Conservation (phyloP, 2,329 filamentous ascomycete species). For the Penicillium expansum region DNA sequence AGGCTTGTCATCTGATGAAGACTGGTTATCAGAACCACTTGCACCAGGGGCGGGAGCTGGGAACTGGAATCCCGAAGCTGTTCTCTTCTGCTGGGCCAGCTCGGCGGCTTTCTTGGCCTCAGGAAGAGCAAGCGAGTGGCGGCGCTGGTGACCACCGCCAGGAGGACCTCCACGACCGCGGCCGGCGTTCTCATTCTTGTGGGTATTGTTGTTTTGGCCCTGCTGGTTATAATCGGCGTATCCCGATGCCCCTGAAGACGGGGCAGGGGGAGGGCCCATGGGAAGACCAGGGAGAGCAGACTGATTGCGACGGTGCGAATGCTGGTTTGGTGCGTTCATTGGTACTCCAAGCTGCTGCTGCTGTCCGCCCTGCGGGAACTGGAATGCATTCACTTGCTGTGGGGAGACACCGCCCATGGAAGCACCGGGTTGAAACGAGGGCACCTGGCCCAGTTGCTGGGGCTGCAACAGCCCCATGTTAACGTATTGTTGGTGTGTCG, state of each 20-base stretch:
- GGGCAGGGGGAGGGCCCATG: constrained; percentile 87
- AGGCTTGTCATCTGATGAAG: constrained; percentile 53
- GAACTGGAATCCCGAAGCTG: constrained; percentile 92
- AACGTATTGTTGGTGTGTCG: constrained; percentile 94
- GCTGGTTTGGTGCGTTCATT: constrained; percentile 74
- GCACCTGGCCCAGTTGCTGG: constrained; percentile 72
- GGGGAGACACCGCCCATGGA: constrained; percentile 71
- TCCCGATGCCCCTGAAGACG: constrained; percentile 80
- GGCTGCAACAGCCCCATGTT: constrained; percentile 94
- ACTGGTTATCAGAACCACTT: constrained; percentile 52
- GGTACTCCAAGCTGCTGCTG: constrained; percentile 68
- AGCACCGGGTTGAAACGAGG: constrained; percentile 67
- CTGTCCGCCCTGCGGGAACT: constrained; percentile 79
- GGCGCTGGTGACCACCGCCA: constrained; percentile 77
- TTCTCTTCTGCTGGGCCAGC: constrained; percentile 92
- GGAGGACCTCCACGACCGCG: constrained; percentile 71
- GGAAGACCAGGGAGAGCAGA: constrained; percentile 91
- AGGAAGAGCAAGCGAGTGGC: constrained; percentile 89
- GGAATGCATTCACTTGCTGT: constrained; percentile 70
- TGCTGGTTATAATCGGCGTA: constrained; percentile 78
- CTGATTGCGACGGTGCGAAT: constrained; percentile 95
- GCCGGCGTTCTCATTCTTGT: constrained; percentile 69
- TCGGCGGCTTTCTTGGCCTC: constrained; percentile 98
- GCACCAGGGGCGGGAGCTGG: constrained; percentile 68
- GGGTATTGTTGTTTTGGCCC: constrained; percentile 52